phyloP scores from a whole-genome alignment of 371 early-diverging fungal genomes.

The Rozella allomycis region DNA sequence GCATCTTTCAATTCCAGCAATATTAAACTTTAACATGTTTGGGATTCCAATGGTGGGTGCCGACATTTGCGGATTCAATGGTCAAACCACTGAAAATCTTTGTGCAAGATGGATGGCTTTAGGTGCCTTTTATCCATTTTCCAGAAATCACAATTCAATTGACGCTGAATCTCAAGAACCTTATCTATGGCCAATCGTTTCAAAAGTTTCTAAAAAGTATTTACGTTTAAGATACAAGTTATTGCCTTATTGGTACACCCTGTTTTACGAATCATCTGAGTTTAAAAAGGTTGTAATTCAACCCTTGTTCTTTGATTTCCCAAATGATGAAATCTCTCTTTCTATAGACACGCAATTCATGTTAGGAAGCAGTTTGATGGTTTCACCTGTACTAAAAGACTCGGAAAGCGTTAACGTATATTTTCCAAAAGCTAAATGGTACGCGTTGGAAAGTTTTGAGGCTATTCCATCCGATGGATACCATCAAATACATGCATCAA shows the following conservation, averaged over 20 bases:
- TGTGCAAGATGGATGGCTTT: slow-evolving; percentile 44
- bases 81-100: slow-evolving; percentile 27
- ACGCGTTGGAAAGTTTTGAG: no score
- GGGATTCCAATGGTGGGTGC: slow-evolving; percentile 42
- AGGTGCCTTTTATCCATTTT: slow-evolving; percentile 55
- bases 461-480: no score
- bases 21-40: slow-evolving; percentile 38
- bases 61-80: slow-evolving; percentile 47
- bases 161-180: slow-evolving; percentile 32
- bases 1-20: slow-evolving; percentile 26
- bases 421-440: no score
- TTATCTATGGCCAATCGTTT: slow-evolving; percentile 21
- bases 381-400: slow-evolving; percentile 29
- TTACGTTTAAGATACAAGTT: slow-evolving; percentile 34
- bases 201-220: slow-evolving; percentile 23
- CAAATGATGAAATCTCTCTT: slow-evolving; percentile 12
- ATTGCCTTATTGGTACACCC: slow-evolving; percentile 40
- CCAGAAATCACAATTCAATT: slow-evolving; percentile 37
- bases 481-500: slow-evolving; percentile 1
- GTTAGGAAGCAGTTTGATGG: slow-evolving; percentile 27
- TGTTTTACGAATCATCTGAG: slow-evolving; percentile 29
- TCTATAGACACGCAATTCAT: slow-evolving; percentile 29
- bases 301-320: slow-evolving; percentile 31
- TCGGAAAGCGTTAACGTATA: slow-evolving; percentile 18
- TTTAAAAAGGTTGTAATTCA: slow-evolving; percentile 25